These are phyloP conservation scores for Pugionium cornutum DNA, from an alignment of 345 rosid genomes.

Conservation along the genomic window DNA sequence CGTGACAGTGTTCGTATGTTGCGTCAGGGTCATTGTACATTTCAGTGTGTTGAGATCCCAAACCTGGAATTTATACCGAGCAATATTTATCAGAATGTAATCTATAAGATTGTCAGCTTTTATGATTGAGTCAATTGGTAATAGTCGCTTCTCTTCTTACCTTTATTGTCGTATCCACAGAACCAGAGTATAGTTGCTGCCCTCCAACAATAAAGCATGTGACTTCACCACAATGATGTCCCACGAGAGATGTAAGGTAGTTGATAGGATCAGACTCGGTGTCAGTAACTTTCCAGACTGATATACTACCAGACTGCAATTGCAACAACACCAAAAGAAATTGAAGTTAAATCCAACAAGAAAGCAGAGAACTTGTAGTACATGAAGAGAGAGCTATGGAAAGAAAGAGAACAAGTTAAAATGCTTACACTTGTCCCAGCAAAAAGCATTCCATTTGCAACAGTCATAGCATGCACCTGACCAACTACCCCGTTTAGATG, in stretches of 20 bases:
- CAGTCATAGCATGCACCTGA: slow-evolving; percentile 49
- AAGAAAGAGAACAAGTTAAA: neutral
- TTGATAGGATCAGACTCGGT: slow-evolving; percentile 45
- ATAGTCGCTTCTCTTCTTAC: slow-evolving; percentile 11
- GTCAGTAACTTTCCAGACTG: slow-evolving; percentile 49
- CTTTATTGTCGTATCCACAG: slow-evolving; percentile 52
- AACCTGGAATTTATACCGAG: slow-evolving; percentile 34
- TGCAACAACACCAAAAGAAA: neutral
- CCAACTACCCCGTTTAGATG: slow-evolving; percentile 49
- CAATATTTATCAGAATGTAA: neutral
- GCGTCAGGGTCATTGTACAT: slow-evolving; percentile 45
- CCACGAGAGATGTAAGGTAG: slow-evolving; percentile 38
- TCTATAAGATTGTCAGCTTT: neutral
- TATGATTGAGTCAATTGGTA: slow-evolving; percentile 24
- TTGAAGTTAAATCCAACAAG: slow-evolving; percentile 4
- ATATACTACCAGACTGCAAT: slow-evolving; percentile 51
- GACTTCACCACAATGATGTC: slow-evolving; percentile 44
- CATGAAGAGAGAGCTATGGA: no score
- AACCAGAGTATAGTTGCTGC: slow-evolving; percentile 48
- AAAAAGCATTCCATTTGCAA: slow-evolving; percentile 48
- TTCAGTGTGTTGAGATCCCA: slow-evolving; percentile 55
- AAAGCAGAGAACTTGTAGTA: neutral
- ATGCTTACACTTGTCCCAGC: slow-evolving; percentile 60
- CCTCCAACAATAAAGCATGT: slow-evolving; percentile 45
- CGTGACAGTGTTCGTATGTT: slow-evolving; percentile 51